These are phyloP conservation scores for Calonectria naviculata DNA, from an alignment of 2,329 filamentous ascomycete species.

Conservation along the genomic window DNA sequence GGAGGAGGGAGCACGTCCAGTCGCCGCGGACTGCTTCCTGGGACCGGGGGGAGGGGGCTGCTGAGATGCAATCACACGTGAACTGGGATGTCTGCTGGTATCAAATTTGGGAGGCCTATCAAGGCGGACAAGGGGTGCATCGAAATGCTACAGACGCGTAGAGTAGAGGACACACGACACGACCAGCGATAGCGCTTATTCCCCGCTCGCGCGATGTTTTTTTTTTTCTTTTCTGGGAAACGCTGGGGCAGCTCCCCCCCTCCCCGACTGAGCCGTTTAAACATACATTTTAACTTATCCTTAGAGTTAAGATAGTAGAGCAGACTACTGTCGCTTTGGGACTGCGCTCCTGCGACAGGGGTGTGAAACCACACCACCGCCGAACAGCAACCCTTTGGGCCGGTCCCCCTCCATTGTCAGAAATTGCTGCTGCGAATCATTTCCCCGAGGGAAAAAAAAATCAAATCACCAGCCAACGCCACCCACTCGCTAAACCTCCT, in stretches of 20 bases:
- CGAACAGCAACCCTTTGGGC: not conserved
- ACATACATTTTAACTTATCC: constrained; percentile 1
- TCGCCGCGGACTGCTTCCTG: not conserved
- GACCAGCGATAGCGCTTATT: not conserved
- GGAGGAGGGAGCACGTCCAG: not conserved
- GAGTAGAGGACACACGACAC: not conserved
- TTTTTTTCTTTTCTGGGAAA: too few species aligned
- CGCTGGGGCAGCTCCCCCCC: not conserved
- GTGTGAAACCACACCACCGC: not conserved
- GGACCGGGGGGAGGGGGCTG: not conserved
- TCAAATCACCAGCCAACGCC: not conserved
- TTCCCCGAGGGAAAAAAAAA: not conserved
- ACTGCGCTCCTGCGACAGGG: not conserved
- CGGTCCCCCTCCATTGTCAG: not conserved
- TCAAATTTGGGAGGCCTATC: not conserved
- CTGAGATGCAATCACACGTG: constrained; percentile 10
- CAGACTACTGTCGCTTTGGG: not conserved
- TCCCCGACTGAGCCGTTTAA: not conserved
- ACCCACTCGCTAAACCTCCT: constrained; percentile 25
- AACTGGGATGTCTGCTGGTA: not conserved
- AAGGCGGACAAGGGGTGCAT: not conserved
- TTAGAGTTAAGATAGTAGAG: constrained; percentile 2
- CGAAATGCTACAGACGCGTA: not conserved
- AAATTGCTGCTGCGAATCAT: not conserved
- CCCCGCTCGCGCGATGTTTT: not conserved